Percentiles rank a stretch among this genome's conserved stretches.
These are phyloP conservation scores for Leccinum boreale DNA, from an alignment of 768 basidiomycete genomes.

Conservation along the genomic window DNA sequence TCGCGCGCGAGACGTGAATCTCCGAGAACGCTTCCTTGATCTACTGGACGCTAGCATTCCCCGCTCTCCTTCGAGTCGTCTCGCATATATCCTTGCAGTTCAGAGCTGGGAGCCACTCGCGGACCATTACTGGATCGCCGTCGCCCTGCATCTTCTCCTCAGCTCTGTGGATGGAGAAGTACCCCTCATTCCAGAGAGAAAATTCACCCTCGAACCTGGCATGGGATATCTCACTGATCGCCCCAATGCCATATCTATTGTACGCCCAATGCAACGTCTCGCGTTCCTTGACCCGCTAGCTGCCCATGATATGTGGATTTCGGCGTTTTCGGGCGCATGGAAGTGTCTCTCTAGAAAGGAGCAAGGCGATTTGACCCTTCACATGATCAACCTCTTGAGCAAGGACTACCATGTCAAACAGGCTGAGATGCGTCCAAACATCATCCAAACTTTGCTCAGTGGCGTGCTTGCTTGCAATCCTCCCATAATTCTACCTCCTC, in stretches of 20 bases:
- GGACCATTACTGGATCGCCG: slow-evolving; percentile 91
- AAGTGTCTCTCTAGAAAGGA: slow-evolving; percentile 79
- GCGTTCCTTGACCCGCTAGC: slow-evolving; percentile 74
- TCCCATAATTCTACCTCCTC: slow-evolving; percentile 86
- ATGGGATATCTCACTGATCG: slow-evolving; percentile 39
- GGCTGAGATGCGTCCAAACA: slow-evolving; percentile 84
- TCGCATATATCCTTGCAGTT: slow-evolving; percentile 88
- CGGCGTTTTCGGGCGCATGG: slow-evolving; percentile 86
- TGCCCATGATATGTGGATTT: slow-evolving; percentile 84
- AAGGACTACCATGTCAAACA: slow-evolving; percentile 93
- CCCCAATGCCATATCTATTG: slow-evolving; percentile 48
- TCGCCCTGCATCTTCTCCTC: slow-evolving; percentile 86
- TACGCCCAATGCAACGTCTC: slow-evolving; percentile 80
- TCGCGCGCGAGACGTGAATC: slow-evolving; percentile 70
- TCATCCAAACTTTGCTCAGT: slow-evolving; percentile 85
- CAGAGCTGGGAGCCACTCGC: slow-evolving; percentile 94
- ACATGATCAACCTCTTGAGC: slow-evolving; percentile 85
- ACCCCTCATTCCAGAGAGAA: slow-evolving; percentile 41
- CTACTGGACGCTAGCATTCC: slow-evolving; percentile 88
- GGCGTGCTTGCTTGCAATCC: slow-evolving; percentile 85
- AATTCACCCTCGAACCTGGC: slow-evolving; percentile 33
- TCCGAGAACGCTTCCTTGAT: slow-evolving; percentile 86
- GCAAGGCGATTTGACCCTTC: slow-evolving; percentile 83
- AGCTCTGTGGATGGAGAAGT: slow-evolving; percentile 57
- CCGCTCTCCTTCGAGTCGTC: slow-evolving; percentile 71